Evolutionary conservation across 345 rosid genomes (phyloP), one percentile per base, ranked within the genome.

Genomic region (Odontarrhena argentea): DNA sequence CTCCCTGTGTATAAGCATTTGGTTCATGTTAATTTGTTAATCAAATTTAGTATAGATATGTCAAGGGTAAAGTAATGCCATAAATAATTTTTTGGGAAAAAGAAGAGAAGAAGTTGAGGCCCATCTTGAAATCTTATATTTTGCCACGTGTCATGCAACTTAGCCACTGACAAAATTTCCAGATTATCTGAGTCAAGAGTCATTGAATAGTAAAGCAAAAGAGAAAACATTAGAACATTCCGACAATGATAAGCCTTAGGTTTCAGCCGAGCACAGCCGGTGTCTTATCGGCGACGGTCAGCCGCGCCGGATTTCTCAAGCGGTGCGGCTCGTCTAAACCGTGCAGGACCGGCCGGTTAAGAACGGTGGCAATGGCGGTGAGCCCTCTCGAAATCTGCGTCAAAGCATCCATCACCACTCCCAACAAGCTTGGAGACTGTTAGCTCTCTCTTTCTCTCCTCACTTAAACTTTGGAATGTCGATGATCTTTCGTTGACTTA

Each of bases 351-450:
- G 32, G 58, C 26, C 66, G 78, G 60, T 68, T 74, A 4, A 3
- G 36, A 55, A 48, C 82, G 4, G 75, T 83, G 47, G 69, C 86
- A 6, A 78, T 80, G 83, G 80, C 96, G 4, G 66, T 83, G 6
- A 44, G 69, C 24, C 94, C 95, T 66, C 85, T 88, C 8, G 81
- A 86, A 76, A 68, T 90, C 74, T 93, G 98, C 65, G 92, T 85
- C 59, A 93, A 93, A 84, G 94, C 91, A 55, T 93, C 98, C 26
- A 50, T 77, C 70, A 84, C 89, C 42, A 74, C 76, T 25, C 98
- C 98, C 34, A 77, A 83, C 71, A 86, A 80, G 77, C 84, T 74
- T 28, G 98, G 97, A 71, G 97, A 93, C 85, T 90, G 96, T 93
- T 24, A 86, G 86, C 38, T 38, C 47, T 74, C 73, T 74, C 38